These are phyloP conservation scores for Rubus idaeus DNA, from an alignment of 306 rosid species.

Conservation along the genomic window DNA sequence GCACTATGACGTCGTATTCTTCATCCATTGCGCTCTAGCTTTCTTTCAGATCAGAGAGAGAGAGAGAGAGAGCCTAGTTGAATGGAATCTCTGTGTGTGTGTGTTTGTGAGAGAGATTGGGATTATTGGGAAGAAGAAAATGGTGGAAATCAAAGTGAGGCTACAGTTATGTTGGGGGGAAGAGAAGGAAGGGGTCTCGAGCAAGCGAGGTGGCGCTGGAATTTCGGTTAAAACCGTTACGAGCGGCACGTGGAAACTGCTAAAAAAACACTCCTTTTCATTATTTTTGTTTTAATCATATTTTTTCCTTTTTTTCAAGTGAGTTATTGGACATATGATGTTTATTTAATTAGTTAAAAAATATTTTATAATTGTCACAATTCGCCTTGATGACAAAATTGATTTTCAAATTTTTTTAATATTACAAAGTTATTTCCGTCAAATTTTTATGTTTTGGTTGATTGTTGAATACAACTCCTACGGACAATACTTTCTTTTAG, in stretches of 20 bases:
- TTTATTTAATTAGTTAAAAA: too few species aligned
- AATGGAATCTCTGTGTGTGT: neutral
- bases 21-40: conserved; percentile 44
- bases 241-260: conserved; percentile 7
- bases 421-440: too few species aligned
- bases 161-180: conserved; percentile 3
- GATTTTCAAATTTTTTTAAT: too few species aligned
- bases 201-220: conserved; percentile 17
- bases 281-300: too few species aligned
- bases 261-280: too few species aligned
- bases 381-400: too few species aligned
- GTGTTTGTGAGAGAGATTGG: neutral
- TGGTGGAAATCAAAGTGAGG: conserved; percentile 3
- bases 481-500: too few species aligned
- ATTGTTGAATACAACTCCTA: too few species aligned
- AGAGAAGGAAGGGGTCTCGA: conserved; percentile 22
- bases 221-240: conserved; percentile 30
- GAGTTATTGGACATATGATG: too few species aligned
- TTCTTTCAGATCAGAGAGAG: neutral
- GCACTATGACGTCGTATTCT: conserved; percentile 53
- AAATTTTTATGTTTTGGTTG: too few species aligned
- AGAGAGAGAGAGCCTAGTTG: neutral
- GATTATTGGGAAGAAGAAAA: conserved; percentile 2
- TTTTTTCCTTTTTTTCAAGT: too few species aligned
- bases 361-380: too few species aligned